These are phyloP conservation scores for Solanum pimpinellifolium DNA, from an alignment of 257 asterid species.

Conservation along the genomic window DNA sequence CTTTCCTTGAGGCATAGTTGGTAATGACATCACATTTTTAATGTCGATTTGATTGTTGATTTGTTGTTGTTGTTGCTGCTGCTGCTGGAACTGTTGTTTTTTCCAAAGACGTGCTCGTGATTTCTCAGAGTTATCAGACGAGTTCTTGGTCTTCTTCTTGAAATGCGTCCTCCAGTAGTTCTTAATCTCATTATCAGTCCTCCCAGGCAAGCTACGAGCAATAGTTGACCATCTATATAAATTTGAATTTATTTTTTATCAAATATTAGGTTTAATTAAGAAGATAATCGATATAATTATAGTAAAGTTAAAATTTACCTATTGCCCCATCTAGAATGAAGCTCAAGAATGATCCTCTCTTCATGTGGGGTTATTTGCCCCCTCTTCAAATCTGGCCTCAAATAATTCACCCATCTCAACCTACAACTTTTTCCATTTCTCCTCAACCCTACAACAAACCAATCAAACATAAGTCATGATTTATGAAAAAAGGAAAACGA, in stretches of 20 bases:
- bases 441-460: slow-evolving; percentile 43
- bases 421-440: slow-evolving; percentile 94
- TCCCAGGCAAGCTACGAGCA: slow-evolving; percentile 75
- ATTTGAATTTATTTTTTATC: not conserved
- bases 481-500: too few species aligned
- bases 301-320: slow-evolving; percentile 27
- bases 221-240: slow-evolving; percentile 67
- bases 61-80: slow-evolving; percentile 16
- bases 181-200: slow-evolving; percentile 78
- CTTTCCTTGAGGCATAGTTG: slow-evolving; percentile 17
- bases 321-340: slow-evolving; percentile 89
- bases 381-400: slow-evolving; percentile 92
- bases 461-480: not conserved
- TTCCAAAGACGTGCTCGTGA: slow-evolving; percentile 30
- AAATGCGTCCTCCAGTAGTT: slow-evolving; percentile 88
- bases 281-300: not conserved
- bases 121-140: slow-evolving; percentile 24
- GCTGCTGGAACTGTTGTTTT: slow-evolving; percentile 59
- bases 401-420: slow-evolving; percentile 88
- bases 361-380: slow-evolving; percentile 85
- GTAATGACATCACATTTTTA: slow-evolving; percentile 25
- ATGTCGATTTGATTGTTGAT: slow-evolving; percentile 23
- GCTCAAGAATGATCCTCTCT: slow-evolving; percentile 57
- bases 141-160: slow-evolving; percentile 42
- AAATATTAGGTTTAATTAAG: not conserved